Base-by-base conservation (phyloP, 371 early-diverging fungal species). In the Apophysomyces elegans region DNA sequence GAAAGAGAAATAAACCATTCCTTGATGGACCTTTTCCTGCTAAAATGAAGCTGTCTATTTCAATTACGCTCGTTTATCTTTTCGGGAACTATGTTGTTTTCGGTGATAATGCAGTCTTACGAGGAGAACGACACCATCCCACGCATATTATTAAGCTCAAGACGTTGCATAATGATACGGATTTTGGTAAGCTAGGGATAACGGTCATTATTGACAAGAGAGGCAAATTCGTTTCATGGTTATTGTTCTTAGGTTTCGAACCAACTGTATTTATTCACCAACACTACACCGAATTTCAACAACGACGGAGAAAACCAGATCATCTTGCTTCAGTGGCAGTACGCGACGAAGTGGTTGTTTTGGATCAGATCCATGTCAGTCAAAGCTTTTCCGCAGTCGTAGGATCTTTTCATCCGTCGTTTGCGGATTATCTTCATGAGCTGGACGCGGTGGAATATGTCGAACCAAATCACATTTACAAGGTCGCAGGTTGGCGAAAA, bases 371-470 rank as follows among this genome's bases (percentile, higher is more conserved):
- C 38, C 45, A 70, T 18, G 18, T 70, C 37, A 65, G 70, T n/a
- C 61, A 65, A n/a, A 47, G 59, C 7, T 70, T 65, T 47, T 57
- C 58, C 0, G 70, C 70, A 12, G 66, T 70, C n/a, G 54, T 70
- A 7, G 70, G 70, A n/a, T 56, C 70, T 0, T 71, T 71, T 63
- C 63, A 66, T 37, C 41, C 66, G 37, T 18, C 66, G 0, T 81
- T 81, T 63, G 62, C 77, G 1, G 66, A 77, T 1, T 79, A 73
- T 38, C 61, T 81, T 4, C 47, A 69, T 39, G 26, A 47, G 8
- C 69, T 75, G 5, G 63, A 68, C 2, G 73, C 73, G 26, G 67
- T 88, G 21, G 87, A 78, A 6, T 88, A 85, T 56, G 75, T 89
- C 14, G 87, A 87, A 57, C 61, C 73, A 18, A 85, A 87, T 63